Percentiles rank a stretch among this genome's conserved stretches.
phyloP scores from a whole-genome alignment of 805 yeast genomes.

The Nakazawaea molendinolei region DNA sequence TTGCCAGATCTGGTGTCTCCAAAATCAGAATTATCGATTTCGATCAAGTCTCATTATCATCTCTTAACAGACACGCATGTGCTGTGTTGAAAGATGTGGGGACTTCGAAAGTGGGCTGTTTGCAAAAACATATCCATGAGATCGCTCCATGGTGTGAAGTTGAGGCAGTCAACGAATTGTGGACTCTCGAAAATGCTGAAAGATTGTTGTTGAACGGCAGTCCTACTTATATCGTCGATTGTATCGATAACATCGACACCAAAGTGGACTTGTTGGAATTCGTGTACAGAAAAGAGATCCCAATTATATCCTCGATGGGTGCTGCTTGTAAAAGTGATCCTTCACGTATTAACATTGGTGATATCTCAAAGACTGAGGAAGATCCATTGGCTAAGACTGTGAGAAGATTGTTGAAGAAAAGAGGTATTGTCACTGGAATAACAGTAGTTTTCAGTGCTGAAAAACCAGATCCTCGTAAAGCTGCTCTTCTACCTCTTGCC shows the following conservation, averaged over 20 bases:
- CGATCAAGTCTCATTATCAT: conserved; percentile 91
- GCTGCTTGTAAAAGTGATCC: conserved; percentile 97
- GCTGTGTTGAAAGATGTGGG: conserved; percentile 94
- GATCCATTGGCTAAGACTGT: conserved; percentile 89
- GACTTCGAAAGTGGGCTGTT: conserved; percentile 76
- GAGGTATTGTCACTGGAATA: conserved; percentile 70
- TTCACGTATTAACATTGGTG: conserved; percentile 82
- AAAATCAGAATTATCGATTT: conserved; percentile 80
- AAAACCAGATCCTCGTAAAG: conserved; percentile 94
- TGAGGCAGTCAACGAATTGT: conserved; percentile 71
- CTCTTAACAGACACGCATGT: conserved; percentile 90
- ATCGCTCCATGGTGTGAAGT: conserved; percentile 94
- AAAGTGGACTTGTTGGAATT: conserved; percentile 82
- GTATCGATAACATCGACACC: conserved; percentile 96
- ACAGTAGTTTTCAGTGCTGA: conserved; percentile 91
- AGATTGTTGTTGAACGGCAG: conserved; percentile 46
- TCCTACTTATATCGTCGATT: conserved; percentile 84
- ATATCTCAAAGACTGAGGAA: conserved; percentile 84
- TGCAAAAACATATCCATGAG: conserved; percentile 56
- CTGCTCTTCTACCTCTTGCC: conserved; percentile 76
- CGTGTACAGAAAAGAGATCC: conserved; percentile 52
- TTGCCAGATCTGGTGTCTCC: conserved; percentile 85
- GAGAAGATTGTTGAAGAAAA: conserved; percentile 72
- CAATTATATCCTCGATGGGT: conserved; percentile 90
- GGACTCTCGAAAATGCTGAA: conserved; percentile 63